These are phyloP conservation scores for Coemansia biformis DNA, from an alignment of 192 early-diverging fungal genomes.

Conservation along the genomic window DNA sequence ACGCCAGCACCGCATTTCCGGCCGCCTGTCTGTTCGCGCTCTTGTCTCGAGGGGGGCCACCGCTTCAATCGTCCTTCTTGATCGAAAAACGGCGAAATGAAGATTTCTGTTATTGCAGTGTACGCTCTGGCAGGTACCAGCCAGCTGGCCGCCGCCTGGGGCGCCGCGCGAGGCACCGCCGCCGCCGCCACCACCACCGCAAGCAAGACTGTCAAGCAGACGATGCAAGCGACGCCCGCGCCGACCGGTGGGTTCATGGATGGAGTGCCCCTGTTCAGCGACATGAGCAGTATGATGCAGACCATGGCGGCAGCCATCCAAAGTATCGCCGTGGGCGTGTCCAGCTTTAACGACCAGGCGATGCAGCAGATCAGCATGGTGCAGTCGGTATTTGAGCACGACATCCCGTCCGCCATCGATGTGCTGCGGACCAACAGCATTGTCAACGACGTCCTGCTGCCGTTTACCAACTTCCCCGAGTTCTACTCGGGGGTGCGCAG, in stretches of 20 bases:
- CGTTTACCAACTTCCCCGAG: slow-evolving; percentile 29
- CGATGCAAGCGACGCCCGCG: background rate
- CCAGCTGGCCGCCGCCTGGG: too few relatives aligned
- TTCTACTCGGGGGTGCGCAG: slow-evolving; percentile 11
- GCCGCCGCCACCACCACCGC: too few relatives aligned
- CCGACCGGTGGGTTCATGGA: slow-evolving; percentile 1
- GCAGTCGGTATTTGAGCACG: background rate
- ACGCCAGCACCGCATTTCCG: too few relatives aligned
- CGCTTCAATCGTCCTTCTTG: too few relatives aligned
- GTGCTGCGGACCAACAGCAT: slow-evolving; percentile 17
- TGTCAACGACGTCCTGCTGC: slow-evolving; percentile 16
- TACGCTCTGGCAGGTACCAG: too few relatives aligned
- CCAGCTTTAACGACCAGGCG: slow-evolving; percentile 11
- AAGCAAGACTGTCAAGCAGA: too few relatives aligned
- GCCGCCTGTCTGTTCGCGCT: too few relatives aligned
- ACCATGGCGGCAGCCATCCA: background rate
- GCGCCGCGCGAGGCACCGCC: too few relatives aligned
- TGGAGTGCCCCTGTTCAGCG: background rate
- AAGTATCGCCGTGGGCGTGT: slow-evolving; percentile 2
- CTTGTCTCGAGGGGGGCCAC: too few relatives aligned
- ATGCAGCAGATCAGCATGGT: slow-evolving; percentile 1
- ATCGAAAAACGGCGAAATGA: too few relatives aligned
- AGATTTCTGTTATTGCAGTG: too few relatives aligned
- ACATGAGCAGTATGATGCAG: slow-evolving; percentile 7
- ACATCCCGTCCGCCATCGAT: slow-evolving; percentile 5